Evolutionary conservation across 179 eudicot species (phyloP), one percentile per base, ranked within the genome.

Genomic region (Dionaea muscipula): DNA sequence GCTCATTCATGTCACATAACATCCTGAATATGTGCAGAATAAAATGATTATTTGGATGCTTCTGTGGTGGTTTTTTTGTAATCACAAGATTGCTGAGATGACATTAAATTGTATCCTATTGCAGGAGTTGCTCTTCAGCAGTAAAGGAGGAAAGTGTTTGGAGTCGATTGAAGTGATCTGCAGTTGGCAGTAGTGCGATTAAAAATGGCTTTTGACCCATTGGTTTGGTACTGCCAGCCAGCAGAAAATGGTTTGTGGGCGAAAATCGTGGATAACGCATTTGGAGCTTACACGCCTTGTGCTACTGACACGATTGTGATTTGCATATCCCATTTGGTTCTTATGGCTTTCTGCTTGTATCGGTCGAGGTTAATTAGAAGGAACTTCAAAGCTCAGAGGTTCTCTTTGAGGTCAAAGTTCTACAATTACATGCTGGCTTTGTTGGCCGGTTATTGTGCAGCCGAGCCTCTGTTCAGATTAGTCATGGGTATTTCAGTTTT

Each of bases 261-360:
- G 21, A 66, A 75, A 57, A 48, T 45, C 25, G 80, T 78, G 36
- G 78, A 66, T 21, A 81, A 78, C 68, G 77, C 76, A 14, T 65
- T 87, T 58, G 97, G 97, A 54, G 72, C 80, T 60, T 85, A 72
- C 61, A 83, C 97, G 22, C 97, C 93, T 0, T 89, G 95, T 66
- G 89, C 70, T 37, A 72, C 76, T 17, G 82, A 81, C 55, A 61
- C 82, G 36, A 7, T 71, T 46, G 95, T 85, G 62, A 51, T 77
- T 31, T 55, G 75, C 57, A 28, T 85, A 21, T 81, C 95, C 15
- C 71, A 78, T 72, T 65, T 83, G 76, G 80, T 71, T 47, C 77
- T 85, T 45, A 40, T 83, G 58, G 81, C 72, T 47, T 67, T 83
- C 60, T 73, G 86, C 55, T 59, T 81, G 3, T 81, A 85, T 54